Percentiles rank a stretch among this genome's conserved stretches.
These are phyloP conservation scores for Neoboletus subvelutipes DNA, from an alignment of 768 basidiomycete genomes.

Conservation along the genomic window DNA sequence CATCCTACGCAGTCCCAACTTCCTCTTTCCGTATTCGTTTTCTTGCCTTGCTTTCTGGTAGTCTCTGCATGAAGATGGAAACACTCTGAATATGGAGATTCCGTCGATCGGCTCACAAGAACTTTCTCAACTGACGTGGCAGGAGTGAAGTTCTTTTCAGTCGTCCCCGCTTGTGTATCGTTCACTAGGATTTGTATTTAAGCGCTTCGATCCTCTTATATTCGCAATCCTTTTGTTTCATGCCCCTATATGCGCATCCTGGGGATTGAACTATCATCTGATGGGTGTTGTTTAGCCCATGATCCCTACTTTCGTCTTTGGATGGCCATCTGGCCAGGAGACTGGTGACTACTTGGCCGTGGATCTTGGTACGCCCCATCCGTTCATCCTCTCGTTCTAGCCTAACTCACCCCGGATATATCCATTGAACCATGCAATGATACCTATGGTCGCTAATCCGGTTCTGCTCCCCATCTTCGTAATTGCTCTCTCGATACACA, in stretches of 20 bases:
- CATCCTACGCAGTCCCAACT: not conserved
- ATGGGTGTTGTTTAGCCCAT: slow-evolving; percentile 57
- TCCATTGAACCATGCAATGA: not conserved
- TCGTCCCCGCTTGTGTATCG: not conserved
- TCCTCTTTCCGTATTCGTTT: slow-evolving; percentile 4
- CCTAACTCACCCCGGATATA: not conserved
- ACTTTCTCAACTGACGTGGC: not conserved
- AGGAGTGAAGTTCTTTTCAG: not conserved
- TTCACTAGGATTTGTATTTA: not conserved
- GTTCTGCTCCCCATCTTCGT: not conserved
- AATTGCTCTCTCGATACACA: not conserved
- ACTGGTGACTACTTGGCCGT: slow-evolving; percentile 87
- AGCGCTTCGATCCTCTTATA: not conserved
- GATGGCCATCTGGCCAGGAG: slow-evolving; percentile 91
- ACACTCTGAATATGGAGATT: not conserved
- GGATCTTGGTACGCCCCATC: slow-evolving; percentile 65
- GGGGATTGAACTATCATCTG: slow-evolving; percentile 7
- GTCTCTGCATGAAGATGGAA: slow-evolving; percentile 3
- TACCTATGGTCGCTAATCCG: not conserved
- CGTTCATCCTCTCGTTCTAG: not conserved
- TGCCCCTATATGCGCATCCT: slow-evolving; percentile 1
- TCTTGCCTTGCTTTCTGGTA: slow-evolving; percentile 1
- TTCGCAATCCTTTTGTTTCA: not conserved
- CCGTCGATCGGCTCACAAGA: not conserved
- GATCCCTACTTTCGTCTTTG: slow-evolving; percentile 97